Conservation (phyloP, 2,329 filamentous ascomycete genomes). For the Blastomyces parvus region DNA sequence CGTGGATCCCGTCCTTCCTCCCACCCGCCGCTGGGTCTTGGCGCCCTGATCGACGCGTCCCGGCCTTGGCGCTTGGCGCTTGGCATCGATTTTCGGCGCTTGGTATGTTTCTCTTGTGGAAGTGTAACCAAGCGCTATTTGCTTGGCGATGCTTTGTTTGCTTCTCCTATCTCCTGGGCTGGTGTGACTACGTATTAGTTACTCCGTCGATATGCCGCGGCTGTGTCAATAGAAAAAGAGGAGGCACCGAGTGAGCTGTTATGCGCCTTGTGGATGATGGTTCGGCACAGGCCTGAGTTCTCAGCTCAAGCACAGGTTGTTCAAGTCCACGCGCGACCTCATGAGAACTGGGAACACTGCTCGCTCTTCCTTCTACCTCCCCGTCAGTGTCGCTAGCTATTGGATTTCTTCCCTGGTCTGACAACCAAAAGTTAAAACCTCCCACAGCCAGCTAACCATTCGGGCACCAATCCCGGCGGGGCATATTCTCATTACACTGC, state of each 20-base stretch:
- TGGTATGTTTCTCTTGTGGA: background rate
- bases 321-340: background rate
- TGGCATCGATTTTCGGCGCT: background rate
- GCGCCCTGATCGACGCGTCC: background rate
- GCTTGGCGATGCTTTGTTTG: background rate
- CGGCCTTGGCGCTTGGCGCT: background rate
- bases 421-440: background rate
- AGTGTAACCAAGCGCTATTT: conserved; percentile 1
- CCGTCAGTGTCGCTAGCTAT: background rate
- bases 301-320: background rate
- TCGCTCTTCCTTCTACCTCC: background rate
- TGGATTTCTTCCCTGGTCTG: background rate
- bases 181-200: no score
- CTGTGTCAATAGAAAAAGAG: background rate
- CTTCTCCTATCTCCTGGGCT: background rate
- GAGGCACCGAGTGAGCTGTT: background rate
- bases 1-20: background rate
- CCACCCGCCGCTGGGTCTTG: background rate
- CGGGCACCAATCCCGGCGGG: background rate
- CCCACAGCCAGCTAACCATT: background rate
- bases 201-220: background rate
- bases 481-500: background rate
- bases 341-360: background rate
- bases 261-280: background rate
- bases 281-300: background rate